Base-by-base conservation (phyloP, 148 eudicot species). In the Chenopodium suecicum region DNA sequence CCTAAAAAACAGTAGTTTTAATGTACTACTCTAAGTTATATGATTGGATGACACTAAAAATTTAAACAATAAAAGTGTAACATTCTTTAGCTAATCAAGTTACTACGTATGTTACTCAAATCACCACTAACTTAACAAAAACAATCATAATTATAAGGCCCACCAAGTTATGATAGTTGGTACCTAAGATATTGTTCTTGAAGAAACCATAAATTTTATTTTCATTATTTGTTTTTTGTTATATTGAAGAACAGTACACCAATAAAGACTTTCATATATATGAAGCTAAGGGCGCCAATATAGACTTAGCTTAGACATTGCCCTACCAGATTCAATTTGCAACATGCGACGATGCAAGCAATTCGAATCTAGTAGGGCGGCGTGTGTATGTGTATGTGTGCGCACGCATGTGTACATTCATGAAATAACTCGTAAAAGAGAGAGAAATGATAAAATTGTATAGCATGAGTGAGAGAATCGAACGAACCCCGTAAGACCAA, bases 401-500 rank as follows among this genome's bases (percentile, higher is more conserved):
- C 48, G 10, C 19, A 29, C 29, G 83, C 48, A 20, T 50, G 79
- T 63, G 75, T 32, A 48, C 48, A 63, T 70, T 4, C 54, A 50
- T 76, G 54, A 9, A 73, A 64, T 19, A 72, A 77, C 62, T 4
- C 54, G 31, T 76, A 27, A 13, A 73, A 50, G 20, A 72, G n/a
- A 13, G 32, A 32, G 22, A 64, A 79, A 41, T 41, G 44, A 41
- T 41, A 41, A 41, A 41, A 41, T 6, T 32, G 41, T 4, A 68
- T 16, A 20, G 16, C n/a, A 22, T 58, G 73, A 75, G 22, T 48
- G 63, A 52, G 65, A 63, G 54, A 50, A 41, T 4, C 0, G 44
- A 41, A 84, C 91, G 3, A 44, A 94, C 98, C 96, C 98, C 4
- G 86, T 87, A n/a, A 94, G 81, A 60, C 96, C 98, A 64, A 92